Conservation (phyloP, 441 rosid genomes). For the Bocquillonia castaneifolia region DNA sequence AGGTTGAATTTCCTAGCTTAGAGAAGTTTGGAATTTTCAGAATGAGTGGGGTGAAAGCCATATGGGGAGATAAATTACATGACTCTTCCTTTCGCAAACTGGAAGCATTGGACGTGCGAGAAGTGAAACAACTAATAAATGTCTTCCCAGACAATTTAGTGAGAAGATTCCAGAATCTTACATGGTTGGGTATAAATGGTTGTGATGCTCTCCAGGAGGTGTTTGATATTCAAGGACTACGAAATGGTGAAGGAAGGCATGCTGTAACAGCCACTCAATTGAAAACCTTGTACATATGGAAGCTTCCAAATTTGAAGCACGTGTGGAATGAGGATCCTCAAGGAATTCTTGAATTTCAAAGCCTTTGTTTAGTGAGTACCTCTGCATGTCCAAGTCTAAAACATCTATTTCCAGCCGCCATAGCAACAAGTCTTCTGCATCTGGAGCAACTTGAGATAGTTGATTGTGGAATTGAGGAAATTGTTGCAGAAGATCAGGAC, state of each 20-base stretch:
- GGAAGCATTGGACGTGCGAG: background rate
- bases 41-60: slow-evolving; percentile 12
- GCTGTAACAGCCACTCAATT: background rate
- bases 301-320: slow-evolving; percentile 28
- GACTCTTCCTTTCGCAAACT: slow-evolving; percentile 16
- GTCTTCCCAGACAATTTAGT: slow-evolving; percentile 11
- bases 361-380: background rate
- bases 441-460: slow-evolving; percentile 9
- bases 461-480: background rate
- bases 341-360: slow-evolving; percentile 19
- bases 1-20: slow-evolving; percentile 23
- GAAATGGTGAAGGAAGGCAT: background rate
- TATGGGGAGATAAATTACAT: slow-evolving; percentile 16
- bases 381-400: slow-evolving; percentile 11
- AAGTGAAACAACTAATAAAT: background rate
- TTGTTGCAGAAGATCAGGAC: slow-evolving; percentile 10
- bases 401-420: slow-evolving; percentile 22
- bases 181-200: background rate
- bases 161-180: slow-evolving; percentile 11
- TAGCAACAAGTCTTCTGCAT: slow-evolving; percentile 18
- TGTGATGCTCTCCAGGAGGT: slow-evolving; percentile 25
- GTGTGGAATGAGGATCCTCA: slow-evolving; percentile 25
- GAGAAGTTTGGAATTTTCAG: background rate
- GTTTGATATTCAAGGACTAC: slow-evolving; percentile 13
- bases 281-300: background rate